Base-by-base conservation (phyloP, 345 rosid genomes). In the Fremontodendron californicum region DNA sequence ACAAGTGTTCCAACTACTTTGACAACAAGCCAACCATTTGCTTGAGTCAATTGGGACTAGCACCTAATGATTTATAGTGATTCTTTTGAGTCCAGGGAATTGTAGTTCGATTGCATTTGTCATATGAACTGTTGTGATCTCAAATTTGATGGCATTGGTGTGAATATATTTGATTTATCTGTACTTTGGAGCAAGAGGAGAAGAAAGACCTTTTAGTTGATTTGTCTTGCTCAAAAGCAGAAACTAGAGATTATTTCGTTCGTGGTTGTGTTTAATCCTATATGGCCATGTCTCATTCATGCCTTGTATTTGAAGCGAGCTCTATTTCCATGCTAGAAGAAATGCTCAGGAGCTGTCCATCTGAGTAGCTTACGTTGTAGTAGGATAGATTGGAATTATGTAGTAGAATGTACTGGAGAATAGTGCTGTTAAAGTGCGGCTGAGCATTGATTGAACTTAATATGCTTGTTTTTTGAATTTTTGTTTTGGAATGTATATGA, bases 1-100 rank as follows among this genome's bases (percentile, higher is more conserved):
- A 79, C 73, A 45, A 71, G 49, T 72, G 49, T 69, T 75, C 71
- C 75, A 21, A 63, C 64, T 6, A 60, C 76, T 33, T 13, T 66
- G 60, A 80, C 74, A 19, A 19, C 39, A 69, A 74, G 75, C 58
- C 82, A 81, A 19, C 31, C 74, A 21, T 55, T 75, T 31, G 46
- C 31, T 31, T 6, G 67, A 62, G 67, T 62, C 42, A 16, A 62
- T 15, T 62, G 40, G 40, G 39, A 31, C 66, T 61, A 15, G 40
- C 21, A 4, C 66, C 37, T 73, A 1, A 9, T 27, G 46, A 29
- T 37, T 58, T 43, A 51, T 31, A 55, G 11, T 71, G 68, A 71
- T 84, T 71, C 68, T 62, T 79, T 60, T 31, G 42, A 45, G 37
- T 37, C 46, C 18, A 33, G 66, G 4, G 54, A 33, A 75, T 10